phyloP scores from a whole-genome alignment of 2,329 filamentous ascomycete species.

The Penicillium brevicompactum region DNA sequence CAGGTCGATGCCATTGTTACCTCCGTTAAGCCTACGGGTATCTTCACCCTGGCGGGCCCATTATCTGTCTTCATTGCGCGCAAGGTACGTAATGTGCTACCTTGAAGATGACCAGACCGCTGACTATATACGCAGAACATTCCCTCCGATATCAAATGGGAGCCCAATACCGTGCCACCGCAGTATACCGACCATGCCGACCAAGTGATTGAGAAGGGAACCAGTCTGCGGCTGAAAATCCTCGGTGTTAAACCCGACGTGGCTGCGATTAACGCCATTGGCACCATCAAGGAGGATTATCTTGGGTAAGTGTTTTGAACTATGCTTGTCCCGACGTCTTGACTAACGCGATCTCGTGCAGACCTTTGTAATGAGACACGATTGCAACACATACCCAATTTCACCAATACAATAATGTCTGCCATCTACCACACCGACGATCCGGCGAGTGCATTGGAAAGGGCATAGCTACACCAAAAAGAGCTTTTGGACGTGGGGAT shows the following conservation, averaged over 20 bases:
- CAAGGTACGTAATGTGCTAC: conserved; percentile 61
- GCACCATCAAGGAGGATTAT: conserved; percentile 83
- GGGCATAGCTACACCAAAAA: background rate
- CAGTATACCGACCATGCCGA: conserved; percentile 96
- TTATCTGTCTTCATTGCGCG: conserved; percentile 58
- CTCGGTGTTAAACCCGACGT: conserved; percentile 93
- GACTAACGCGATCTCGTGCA: conserved; percentile 20
- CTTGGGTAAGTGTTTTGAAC: conserved; percentile 43
- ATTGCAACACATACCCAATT: conserved; percentile 23
- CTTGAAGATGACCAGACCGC: background rate
- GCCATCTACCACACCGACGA: conserved; percentile 2
- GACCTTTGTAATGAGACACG: conserved; percentile 35
- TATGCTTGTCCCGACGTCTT: background rate
- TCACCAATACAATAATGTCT: conserved; percentile 15
- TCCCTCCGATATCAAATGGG: conserved; percentile 87
- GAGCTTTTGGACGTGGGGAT: conserved; percentile 1
- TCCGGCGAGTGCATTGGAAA: background rate
- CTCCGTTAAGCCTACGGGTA: conserved; percentile 84
- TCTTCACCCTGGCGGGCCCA: conserved; percentile 62
- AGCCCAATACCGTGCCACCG: conserved; percentile 93
- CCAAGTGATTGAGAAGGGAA: conserved; percentile 89
- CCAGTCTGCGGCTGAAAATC: conserved; percentile 90
- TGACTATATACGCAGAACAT: conserved; percentile 55
- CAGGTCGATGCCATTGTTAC: conserved; percentile 93
- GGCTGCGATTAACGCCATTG: conserved; percentile 93